Evolutionary conservation across 2,329 filamentous ascomycete genomes (phyloP).

Genomic region (Magnaporthiopsis incrustans): DNA sequence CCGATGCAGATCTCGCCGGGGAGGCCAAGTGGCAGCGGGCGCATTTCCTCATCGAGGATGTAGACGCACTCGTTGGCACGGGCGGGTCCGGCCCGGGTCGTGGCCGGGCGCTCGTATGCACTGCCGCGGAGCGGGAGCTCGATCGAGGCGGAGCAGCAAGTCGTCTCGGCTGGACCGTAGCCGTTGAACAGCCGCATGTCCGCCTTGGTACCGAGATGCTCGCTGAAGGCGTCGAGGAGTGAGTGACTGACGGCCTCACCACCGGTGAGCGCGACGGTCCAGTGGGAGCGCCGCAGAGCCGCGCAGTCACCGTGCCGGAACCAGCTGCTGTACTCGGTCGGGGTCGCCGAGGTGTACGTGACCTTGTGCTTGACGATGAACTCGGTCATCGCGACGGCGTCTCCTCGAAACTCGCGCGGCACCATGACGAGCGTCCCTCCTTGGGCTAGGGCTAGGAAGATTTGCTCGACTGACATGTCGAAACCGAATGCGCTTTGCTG

Average conservation of each 20-base stretch:
- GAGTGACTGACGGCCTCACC: not conserved
- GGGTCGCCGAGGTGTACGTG: not conserved
- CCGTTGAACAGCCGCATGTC: conserved; percentile 15
- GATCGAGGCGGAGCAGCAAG: conserved; percentile 9
- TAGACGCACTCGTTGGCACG: conserved; percentile 20
- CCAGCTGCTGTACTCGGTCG: not conserved
- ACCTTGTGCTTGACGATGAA: not conserved
- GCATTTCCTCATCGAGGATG: conserved; percentile 27
- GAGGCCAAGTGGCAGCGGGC: conserved; percentile 24
- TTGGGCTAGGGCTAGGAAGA: conserved; percentile 25
- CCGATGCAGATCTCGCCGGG: conserved; percentile 31
- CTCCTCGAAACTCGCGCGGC: conserved; percentile 20
- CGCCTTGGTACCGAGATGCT: not conserved
- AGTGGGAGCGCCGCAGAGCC: not conserved
- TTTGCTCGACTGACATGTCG: conserved; percentile 31
- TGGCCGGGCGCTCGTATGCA: conserved; percentile 3
- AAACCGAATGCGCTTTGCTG: conserved; percentile 27
- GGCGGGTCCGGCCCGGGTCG: not conserved
- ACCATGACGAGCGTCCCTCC: conserved; percentile 30
- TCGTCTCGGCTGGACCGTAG: conserved; percentile 25
- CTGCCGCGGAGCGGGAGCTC: no score
- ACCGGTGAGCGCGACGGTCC: not conserved
- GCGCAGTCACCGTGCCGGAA: not conserved
- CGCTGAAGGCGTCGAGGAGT: not conserved
- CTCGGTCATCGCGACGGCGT: conserved; percentile 22